Evolutionary conservation across 176 grass and related monocot species (phyloP).

Genomic region (Lolium perenne): DNA sequence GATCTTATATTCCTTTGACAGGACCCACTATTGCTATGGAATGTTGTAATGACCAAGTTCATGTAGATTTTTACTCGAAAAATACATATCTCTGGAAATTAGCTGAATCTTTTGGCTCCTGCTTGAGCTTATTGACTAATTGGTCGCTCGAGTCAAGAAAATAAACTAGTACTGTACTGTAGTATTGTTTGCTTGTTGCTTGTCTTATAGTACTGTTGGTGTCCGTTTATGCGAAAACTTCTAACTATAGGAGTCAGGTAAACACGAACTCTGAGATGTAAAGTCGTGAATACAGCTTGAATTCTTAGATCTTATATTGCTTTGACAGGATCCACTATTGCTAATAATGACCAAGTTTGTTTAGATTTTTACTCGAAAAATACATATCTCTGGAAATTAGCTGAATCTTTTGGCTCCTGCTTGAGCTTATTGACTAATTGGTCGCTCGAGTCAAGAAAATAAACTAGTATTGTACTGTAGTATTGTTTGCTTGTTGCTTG

Average conservation of each 20-base stretch:
- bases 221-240: neutral
- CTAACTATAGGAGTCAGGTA: neutral
- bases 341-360: neutral
- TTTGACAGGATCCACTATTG: neutral
- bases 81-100: neutral
- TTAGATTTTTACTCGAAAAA: conserved; percentile 3
- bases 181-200: too few relatives aligned
- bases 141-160: neutral
- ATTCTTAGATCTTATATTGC: conserved; percentile 37
- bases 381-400: neutral
- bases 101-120: neutral
- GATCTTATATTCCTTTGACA: conserved; percentile 29
- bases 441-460: neutral
- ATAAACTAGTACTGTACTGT: neutral
- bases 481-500: neutral
- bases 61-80: conserved; percentile 4
- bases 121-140: neutral
- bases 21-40: neutral
- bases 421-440: neutral
- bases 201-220: neutral
- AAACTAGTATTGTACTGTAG: too few relatives aligned
- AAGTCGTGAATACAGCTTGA: too few relatives aligned
- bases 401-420: neutral
- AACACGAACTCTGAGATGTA: neutral
- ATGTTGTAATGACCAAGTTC: neutral